Evolutionary conservation across 345 rosid genomes (phyloP), one percentile per base, ranked within the genome.

Genomic region (Hirschfeldia incana): DNA sequence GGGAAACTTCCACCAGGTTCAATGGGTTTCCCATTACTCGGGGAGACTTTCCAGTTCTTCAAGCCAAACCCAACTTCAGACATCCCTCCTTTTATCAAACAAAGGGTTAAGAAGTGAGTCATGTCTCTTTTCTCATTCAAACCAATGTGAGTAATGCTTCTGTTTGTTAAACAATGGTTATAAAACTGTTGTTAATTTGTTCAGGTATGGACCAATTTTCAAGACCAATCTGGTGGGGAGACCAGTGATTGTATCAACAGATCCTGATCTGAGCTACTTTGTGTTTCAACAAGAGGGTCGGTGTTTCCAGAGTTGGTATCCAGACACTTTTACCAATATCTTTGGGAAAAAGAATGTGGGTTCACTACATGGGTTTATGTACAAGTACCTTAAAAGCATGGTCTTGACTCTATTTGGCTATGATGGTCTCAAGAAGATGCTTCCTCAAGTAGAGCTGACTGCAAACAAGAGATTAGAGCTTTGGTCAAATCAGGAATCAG

Each of bases 1-100:
- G 98, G 97, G 3, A 88, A 89, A 72, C 92, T 94, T 68, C 98
- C 97, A 8, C 97, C 98, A 1, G 98, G 98, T 70, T 94, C 98
- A 0, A 92, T 94, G 98, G 98, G 98, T 15, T 79, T 86, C 15
- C 98, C 97, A 1, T 78, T 94, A 29, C 87, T 94, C 0, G 98
- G 98, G 4, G 98, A 94, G 84, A 86, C 91, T 76, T 85, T 91
- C 36, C 86, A 92, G 60, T 94, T 94, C 86, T 92, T 94, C 69
- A 65, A 85, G 70, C 96, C 93, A 60, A 83, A 81, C 85, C 81
- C 88, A 64, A 78, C 93, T 70, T 85, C 84, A 66, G 96, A 89
- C 26, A 83, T 90, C 36, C 83, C 89, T 57, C 88, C 90, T 33
- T 94, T 94, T 70, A 78, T 94, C 70, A 89, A 85, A 82, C 80